These are phyloP conservation scores for Conticribra weissflogii DNA, from an alignment of 108 stramenopile genomes.

Conservation along the genomic window DNA sequence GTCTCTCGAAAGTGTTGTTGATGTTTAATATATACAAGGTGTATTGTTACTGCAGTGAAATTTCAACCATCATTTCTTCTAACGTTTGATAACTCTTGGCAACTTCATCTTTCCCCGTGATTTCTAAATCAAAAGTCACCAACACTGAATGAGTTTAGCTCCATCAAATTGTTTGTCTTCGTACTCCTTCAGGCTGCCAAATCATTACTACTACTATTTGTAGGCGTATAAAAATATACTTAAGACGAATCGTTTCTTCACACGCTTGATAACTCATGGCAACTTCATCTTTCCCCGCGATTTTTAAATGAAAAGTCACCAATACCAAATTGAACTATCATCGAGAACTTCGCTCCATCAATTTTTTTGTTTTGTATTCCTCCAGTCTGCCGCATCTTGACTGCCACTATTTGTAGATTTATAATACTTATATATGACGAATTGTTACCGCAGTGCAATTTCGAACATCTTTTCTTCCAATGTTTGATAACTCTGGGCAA, in stretches of 20 bases:
- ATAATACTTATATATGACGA: too few relatives aligned
- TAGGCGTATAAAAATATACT: too few relatives aligned
- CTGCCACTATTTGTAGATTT: too few relatives aligned
- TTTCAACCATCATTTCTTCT: too few relatives aligned
- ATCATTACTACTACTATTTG: constrained; percentile 36
- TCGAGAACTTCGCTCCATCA: constrained; percentile 30
- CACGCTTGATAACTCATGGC: neutral
- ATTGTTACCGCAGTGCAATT: too few relatives aligned
- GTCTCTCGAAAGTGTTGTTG: too few relatives aligned
- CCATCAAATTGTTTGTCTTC: constrained; percentile 47
- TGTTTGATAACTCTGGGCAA: neutral
- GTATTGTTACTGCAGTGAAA: too few relatives aligned
- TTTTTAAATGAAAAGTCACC: neutral
- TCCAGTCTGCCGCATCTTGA: constrained; percentile 44
- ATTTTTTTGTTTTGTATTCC: constrained; percentile 47
- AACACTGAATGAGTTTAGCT: constrained; percentile 11
- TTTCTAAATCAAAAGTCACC: neutral
- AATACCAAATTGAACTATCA: neutral
- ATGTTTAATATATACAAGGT: too few relatives aligned
- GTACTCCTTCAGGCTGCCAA: constrained; percentile 45
- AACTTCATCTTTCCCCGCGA: too few relatives aligned
- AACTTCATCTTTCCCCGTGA: too few relatives aligned
- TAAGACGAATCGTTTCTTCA: too few relatives aligned
- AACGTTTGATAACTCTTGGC: neutral
- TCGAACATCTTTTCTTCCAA: too few relatives aligned